Evolutionary conservation across 139 green algal genomes (phyloP).

Genomic region (Spirogloea muscicola): DNA sequence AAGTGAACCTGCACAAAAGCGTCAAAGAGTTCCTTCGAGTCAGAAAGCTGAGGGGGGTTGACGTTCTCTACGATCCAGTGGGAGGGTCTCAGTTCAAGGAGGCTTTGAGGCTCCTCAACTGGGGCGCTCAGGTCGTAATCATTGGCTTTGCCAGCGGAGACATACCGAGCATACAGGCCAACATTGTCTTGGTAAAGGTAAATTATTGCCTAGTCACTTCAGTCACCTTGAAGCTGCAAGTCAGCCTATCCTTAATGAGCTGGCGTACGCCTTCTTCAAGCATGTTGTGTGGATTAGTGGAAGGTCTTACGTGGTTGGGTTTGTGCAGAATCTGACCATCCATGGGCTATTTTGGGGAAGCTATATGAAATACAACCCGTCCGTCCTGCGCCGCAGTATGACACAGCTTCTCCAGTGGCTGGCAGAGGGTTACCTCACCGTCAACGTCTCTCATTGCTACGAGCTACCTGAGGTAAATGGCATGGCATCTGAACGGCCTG

Average conservation of each 20-base stretch:
- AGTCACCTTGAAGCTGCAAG: too few species aligned
- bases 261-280: too few species aligned
- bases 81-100: conserved; percentile 67
- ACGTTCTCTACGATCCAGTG: conserved; percentile 82
- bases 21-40: neutral
- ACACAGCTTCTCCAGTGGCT: conserved; percentile 58
- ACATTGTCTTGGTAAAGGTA: conserved; percentile 76
- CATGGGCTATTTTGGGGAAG: conserved; percentile 77
- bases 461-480: conserved; percentile 47
- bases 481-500: neutral
- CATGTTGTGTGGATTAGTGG: too few species aligned
- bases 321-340: conserved; percentile 65
- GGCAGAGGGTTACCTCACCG: conserved; percentile 48
- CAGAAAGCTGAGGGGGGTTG: conserved; percentile 50
- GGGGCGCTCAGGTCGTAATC: conserved; percentile 76
- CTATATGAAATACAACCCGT: conserved; percentile 62
- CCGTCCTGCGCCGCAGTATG: conserved; percentile 58
- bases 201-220: too few species aligned
- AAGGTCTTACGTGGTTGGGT: too few species aligned
- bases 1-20: neutral
- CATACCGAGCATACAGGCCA: conserved; percentile 70
- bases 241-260: too few species aligned
- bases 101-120: conserved; percentile 60
- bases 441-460: conserved; percentile 52
- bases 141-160: conserved; percentile 75